These are phyloP conservation scores for Trichoderma sp. DNA, from an alignment of 2,329 filamentous ascomycete species.

Conservation along the genomic window DNA sequence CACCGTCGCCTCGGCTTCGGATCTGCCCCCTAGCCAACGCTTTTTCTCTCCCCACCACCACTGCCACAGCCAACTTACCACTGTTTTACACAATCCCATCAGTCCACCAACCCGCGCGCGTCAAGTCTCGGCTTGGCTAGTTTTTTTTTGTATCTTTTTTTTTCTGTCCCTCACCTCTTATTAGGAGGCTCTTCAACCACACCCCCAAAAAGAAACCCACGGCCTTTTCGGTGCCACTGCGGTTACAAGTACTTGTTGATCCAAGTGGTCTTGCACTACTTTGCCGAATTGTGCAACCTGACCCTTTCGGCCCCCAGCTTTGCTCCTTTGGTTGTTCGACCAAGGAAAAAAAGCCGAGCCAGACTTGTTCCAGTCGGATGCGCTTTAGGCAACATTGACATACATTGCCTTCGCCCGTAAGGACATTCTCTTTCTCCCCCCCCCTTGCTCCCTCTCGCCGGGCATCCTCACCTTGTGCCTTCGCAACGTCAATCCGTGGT, in stretches of 20 bases:
- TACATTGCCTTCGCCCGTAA: constrained; percentile 39
- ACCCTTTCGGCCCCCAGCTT: constrained; percentile 28
- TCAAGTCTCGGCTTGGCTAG: background rate
- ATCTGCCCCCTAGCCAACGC: constrained; percentile 19
- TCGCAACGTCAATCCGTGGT: constrained; percentile 24
- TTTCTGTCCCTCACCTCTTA: constrained; percentile 2
- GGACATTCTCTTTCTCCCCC: constrained; percentile 30
- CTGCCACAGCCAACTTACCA: background rate
- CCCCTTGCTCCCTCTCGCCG: constrained; percentile 25
- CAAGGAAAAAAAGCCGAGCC: constrained; percentile 24
- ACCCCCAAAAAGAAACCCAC: constrained; percentile 7
- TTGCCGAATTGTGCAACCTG: constrained; percentile 28
- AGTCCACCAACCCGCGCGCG: constrained; percentile 12
- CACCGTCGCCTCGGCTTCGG: constrained; percentile 18
- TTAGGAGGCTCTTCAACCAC: constrained; percentile 15
- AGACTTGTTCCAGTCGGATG: constrained; percentile 28
- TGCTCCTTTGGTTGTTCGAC: constrained; percentile 27
- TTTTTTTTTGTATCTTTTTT: background rate
- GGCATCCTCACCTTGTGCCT: constrained; percentile 22
- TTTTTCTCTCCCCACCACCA: constrained; percentile 14
- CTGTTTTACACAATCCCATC: constrained; percentile 5
- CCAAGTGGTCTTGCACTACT: constrained; percentile 23
- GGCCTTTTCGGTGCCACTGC: constrained; percentile 17
- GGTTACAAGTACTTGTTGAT: constrained; percentile 21
- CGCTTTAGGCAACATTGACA: constrained; percentile 31